Evolutionary conservation across 805 yeast species (phyloP).

Genomic region (Wickerhamiella occidentalis): DNA sequence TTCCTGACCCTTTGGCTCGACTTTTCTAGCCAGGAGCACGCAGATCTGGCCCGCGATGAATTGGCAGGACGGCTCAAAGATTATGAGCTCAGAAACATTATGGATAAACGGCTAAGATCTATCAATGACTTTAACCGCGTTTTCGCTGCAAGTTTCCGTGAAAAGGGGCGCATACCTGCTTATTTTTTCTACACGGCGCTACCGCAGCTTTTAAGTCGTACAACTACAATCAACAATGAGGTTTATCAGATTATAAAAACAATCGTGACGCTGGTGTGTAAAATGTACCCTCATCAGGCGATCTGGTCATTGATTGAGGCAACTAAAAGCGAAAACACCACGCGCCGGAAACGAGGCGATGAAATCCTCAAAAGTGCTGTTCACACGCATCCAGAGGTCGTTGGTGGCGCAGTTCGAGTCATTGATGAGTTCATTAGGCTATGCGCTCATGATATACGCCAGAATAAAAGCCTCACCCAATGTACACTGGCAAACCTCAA

Average conservation of each 20-base stretch:
- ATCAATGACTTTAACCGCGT: background rate
- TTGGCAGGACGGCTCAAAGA: background rate
- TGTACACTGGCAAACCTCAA: background rate
- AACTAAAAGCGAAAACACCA: conserved; percentile 42
- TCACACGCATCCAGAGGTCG: conserved; percentile 5
- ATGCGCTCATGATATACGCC: conserved; percentile 5
- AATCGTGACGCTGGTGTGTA: conserved; percentile 47
- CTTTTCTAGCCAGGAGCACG: background rate
- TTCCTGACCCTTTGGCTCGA: conserved; percentile 27
- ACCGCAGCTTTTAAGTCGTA: conserved; percentile 74
- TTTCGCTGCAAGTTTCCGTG: conserved; percentile 16
- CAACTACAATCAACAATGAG: conserved; percentile 47
- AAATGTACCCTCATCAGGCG: conserved; percentile 65
- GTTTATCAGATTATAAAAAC: conserved; percentile 44
- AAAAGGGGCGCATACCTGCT: conserved; percentile 37
- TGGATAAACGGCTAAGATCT: background rate
- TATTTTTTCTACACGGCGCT: conserved; percentile 70
- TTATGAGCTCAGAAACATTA: background rate
- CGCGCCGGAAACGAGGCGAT: conserved; percentile 37
- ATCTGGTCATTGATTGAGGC: conserved; percentile 77
- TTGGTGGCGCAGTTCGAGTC: background rate
- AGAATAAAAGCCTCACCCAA: background rate
- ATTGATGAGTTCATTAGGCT: background rate
- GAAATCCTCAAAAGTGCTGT: conserved; percentile 28
- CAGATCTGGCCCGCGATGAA: background rate